Evolutionary conservation across 108 stramenopile genomes (phyloP).

Genomic region (Conticribra weissflogii): DNA sequence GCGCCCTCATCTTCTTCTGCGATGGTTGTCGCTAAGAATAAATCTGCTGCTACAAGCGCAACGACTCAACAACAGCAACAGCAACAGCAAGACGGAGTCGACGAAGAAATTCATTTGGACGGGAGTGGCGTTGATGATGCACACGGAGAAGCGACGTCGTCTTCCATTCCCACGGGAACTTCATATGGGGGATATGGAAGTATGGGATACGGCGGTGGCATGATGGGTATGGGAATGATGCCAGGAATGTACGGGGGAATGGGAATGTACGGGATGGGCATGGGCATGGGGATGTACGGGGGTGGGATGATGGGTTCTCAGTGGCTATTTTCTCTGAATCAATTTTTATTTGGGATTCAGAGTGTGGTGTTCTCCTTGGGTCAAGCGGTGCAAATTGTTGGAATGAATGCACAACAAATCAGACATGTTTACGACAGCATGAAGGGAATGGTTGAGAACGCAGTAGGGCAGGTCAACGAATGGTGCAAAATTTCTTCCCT

Average conservation of each 20-base stretch:
- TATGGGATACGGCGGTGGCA: conserved; percentile 27
- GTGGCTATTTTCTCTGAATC: conserved; percentile 57
- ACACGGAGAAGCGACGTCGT: neutral
- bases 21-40: neutral
- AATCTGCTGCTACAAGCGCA: neutral
- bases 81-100: neutral
- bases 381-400: conserved; percentile 82
- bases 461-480: conserved; percentile 62
- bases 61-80: neutral
- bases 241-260: conserved; percentile 34
- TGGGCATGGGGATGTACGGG: too few relatives aligned
- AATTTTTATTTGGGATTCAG: conserved; percentile 77
- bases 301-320: conserved; percentile 56
- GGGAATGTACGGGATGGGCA: conserved; percentile 33
- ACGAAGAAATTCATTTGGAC: neutral
- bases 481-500: conserved; percentile 44
- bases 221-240: conserved; percentile 34
- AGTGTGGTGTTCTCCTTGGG: conserved; percentile 79
- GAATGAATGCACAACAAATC: conserved; percentile 84
- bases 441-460: conserved; percentile 76
- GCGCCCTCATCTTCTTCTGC: neutral
- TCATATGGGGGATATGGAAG: conserved; percentile 25
- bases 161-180: conserved; percentile 9
- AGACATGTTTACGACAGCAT: conserved; percentile 70
- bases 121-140: neutral